These are phyloP conservation scores for Lactarius deliciosus DNA, from an alignment of 768 basidiomycete species.

Conservation along the genomic window DNA sequence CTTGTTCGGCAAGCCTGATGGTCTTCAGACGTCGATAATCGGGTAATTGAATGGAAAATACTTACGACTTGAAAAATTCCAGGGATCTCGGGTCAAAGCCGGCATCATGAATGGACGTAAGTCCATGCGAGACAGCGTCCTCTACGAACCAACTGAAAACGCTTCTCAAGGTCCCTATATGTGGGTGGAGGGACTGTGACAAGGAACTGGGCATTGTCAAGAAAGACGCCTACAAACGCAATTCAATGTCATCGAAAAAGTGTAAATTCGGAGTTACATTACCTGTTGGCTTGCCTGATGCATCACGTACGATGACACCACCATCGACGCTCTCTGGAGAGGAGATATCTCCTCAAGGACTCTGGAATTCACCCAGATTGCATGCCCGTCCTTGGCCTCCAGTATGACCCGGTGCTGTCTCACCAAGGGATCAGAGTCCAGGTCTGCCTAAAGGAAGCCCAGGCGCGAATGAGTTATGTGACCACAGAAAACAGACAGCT, in stretches of 20 bases:
- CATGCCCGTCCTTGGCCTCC: conserved; percentile 87
- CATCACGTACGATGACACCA: conserved; percentile 74
- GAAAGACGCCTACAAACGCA: conserved; percentile 54
- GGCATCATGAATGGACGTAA: conserved; percentile 89
- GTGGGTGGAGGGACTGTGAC: conserved; percentile 63
- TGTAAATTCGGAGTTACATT: conserved; percentile 25
- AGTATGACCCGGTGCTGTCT: conserved; percentile 69
- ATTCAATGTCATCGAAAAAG: conserved; percentile 9
- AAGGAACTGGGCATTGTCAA: conserved; percentile 86
- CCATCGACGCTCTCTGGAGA: conserved; percentile 70
- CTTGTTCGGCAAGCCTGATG: conserved; percentile 59
- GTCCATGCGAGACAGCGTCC: conserved; percentile 67
- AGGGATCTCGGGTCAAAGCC: conserved; percentile 67
- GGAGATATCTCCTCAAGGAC: conserved; percentile 58
- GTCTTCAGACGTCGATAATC: conserved; percentile 13
- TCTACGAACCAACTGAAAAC: conserved; percentile 60
- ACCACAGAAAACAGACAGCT: not conserved
- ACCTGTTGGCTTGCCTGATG: conserved; percentile 69
- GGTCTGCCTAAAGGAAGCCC: conserved; percentile 50
- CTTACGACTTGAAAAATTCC: conserved; percentile 68
- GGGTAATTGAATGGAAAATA: conserved; percentile 12
- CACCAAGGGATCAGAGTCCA: conserved; percentile 70
- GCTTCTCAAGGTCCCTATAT: conserved; percentile 57
- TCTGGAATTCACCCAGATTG: conserved; percentile 76
- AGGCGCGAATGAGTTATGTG: not conserved